phyloP scores from a whole-genome alignment of 495 filamentous ascomycete genomes.

The Massariosphaeria phaeospora region DNA sequence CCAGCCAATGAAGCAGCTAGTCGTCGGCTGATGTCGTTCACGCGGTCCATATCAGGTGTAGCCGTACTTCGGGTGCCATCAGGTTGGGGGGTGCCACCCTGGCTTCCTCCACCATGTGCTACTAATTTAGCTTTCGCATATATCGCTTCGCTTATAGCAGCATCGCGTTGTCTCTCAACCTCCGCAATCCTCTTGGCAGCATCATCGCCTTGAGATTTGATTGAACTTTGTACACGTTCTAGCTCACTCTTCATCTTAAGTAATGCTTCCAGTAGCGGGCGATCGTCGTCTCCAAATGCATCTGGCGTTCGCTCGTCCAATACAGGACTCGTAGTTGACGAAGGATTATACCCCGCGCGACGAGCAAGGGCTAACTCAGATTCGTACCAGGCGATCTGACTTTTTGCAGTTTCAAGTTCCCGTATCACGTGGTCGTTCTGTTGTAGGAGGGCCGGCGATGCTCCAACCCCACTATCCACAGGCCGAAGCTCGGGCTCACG shows the following conservation, averaged over 20 bases:
- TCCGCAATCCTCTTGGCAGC: constrained; percentile 88
- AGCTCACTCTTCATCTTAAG: constrained; percentile 84
- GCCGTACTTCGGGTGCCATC: constrained; percentile 54
- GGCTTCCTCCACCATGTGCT: constrained; percentile 65
- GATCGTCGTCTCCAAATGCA: constrained; percentile 81
- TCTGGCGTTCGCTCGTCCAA: constrained; percentile 73
- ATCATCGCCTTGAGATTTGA: constrained; percentile 76
- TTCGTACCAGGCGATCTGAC: constrained; percentile 92
- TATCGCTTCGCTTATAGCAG: constrained; percentile 83
- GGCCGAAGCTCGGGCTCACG: constrained; percentile 26
- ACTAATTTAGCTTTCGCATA: constrained; percentile 93
- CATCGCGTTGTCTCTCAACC: constrained; percentile 86
- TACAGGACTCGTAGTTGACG: constrained; percentile 62
- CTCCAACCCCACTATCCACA: constrained; percentile 40
- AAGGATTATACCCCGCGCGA: constrained; percentile 79
- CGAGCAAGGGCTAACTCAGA: constrained; percentile 87
- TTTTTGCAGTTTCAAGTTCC: constrained; percentile 76
- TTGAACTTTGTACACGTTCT: constrained; percentile 73
- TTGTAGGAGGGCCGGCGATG: constrained; percentile 39
- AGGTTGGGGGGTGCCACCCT: constrained; percentile 63
- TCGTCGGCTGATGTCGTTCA: constrained; percentile 73
- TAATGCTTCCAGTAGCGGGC: constrained; percentile 86
- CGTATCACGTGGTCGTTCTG: constrained; percentile 58
- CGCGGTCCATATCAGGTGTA: constrained; percentile 56
- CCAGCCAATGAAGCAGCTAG: constrained; percentile 72